Percentiles rank a stretch among this genome's conserved stretches.
These are phyloP conservation scores for Cicer bijugum DNA, from an alignment of 306 rosid species.

Conservation along the genomic window DNA sequence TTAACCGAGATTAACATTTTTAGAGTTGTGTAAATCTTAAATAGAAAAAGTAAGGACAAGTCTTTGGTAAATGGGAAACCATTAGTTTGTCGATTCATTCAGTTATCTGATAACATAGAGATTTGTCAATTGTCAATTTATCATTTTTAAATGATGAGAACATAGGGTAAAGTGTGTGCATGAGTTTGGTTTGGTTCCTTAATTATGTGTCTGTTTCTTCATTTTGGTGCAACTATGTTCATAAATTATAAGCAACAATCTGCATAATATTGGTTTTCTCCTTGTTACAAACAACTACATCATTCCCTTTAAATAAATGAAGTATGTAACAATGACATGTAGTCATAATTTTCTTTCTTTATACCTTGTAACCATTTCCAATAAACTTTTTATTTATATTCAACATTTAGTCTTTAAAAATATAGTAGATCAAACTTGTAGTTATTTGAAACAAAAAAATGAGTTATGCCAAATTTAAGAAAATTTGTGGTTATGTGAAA, in stretches of 20 bases:
- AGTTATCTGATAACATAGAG: constrained; percentile 10
- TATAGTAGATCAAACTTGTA: too few relatives aligned
- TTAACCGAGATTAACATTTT: neutral
- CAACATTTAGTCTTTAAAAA: neutral
- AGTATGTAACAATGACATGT: neutral
- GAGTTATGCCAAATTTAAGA: too few relatives aligned
- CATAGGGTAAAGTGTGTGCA: neutral
- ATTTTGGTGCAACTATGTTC: neutral
- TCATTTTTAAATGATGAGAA: neutral
- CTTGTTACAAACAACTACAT: neutral
- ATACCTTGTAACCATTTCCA: neutral
- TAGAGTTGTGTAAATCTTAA: neutral
- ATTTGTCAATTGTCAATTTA: constrained; percentile 1
- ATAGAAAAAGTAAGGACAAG: neutral
- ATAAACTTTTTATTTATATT: neutral
- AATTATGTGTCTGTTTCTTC: neutral
- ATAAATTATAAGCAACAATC: neutral
- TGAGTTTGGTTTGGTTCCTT: neutral
- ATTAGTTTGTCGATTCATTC: constrained; percentile 14
- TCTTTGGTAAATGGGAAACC: constrained; percentile 8
- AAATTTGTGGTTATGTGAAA: too few relatives aligned
- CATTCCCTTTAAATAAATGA: neutral
- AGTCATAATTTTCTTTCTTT: constrained; percentile 12
- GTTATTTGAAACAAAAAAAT: too few relatives aligned
- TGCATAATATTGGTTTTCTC: constrained; percentile 22